Evolutionary conservation across 83 land plant genomes (phyloP), one percentile per base, ranked within the genome.

Genomic region (Larix sibirica): DNA sequence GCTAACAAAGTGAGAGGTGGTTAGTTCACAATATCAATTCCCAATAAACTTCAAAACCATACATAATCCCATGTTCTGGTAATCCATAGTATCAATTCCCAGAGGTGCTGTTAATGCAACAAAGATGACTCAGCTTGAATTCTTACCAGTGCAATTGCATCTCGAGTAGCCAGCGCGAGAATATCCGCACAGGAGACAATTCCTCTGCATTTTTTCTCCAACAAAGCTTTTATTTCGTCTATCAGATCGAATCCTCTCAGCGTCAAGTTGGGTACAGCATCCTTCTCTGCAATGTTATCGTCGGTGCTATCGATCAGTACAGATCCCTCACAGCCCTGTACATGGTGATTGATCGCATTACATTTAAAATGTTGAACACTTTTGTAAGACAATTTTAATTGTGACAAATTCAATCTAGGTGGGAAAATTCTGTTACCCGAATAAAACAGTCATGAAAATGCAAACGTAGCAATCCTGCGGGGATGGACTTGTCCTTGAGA

Each of bases 361-460:
- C 36, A 74, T 38, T 20, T 33, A 74, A 9, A 24, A 74, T 13
- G 59, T 56, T 56, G 4, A 54, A 2, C 36, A 33, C 36, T 14
- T 13, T 13, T 56, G 59, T 13, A 56, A 56, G 13, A 56, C 59
- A 13, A 56, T 56, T 56, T 56, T 56, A 13, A 56, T 13, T 56
- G 16, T 56, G 17, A 56, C 59, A 56, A 56, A 56, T 56, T 56
- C 17, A 56, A 56, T 14, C 59, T 56, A 13, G 59, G 59, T 13
- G 59, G 59, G 16, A 56, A 56, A 56, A 14, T 56, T 16, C 0
- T 3, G 17, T 13, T 75, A 89, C 89, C 23, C 79, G 50, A 24
- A 84, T 71, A 79, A 89, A 86, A 81, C 89, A 89, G 31, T 86
- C 91, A 81, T 89, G 91, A 62, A 89, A 89, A 54, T 82, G 86